Conservation (phyloP, 2,329 filamentous ascomycete species). For the Huntiella decipiens region DNA sequence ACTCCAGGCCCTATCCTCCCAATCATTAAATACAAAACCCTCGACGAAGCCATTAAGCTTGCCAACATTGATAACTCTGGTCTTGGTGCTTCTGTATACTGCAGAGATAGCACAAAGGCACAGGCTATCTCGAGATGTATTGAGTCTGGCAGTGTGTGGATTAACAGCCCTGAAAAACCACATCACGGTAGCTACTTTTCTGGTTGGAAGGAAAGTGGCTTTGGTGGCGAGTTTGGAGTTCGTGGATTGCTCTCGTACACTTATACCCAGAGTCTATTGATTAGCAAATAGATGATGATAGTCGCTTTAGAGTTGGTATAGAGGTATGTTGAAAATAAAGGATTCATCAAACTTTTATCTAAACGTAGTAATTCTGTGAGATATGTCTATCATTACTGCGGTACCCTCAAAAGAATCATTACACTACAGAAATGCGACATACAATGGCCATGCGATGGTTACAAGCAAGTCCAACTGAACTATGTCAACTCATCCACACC, state of each 20-base stretch:
- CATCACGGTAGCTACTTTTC: slow-evolving; percentile 17
- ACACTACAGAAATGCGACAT: too few species aligned
- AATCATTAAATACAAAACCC: slow-evolving; percentile 38
- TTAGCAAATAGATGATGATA: slow-evolving; percentile 2
- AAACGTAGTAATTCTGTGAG: too few species aligned
- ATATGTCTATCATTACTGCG: too few species aligned
- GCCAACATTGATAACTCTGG: slow-evolving; percentile 34
- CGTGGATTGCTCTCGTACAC: slow-evolving; percentile 18
- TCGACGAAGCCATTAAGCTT: slow-evolving; percentile 37
- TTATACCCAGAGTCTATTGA: slow-evolving; percentile 16
- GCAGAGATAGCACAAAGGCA: slow-evolving; percentile 30
- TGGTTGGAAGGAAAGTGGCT: slow-evolving; percentile 19
- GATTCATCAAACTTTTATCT: too few species aligned
- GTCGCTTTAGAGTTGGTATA: background rate
- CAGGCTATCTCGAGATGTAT: slow-evolving; percentile 32
- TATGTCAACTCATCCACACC: background rate
- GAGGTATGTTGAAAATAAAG: too few species aligned
- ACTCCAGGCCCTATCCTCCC: slow-evolving; percentile 40
- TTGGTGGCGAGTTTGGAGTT: slow-evolving; percentile 20
- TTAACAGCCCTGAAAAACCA: slow-evolving; percentile 26
- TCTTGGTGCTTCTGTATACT: slow-evolving; percentile 40
- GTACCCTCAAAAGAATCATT: too few species aligned
- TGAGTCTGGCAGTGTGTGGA: slow-evolving; percentile 40
- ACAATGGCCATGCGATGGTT: too few species aligned
- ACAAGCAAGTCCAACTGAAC: too few species aligned